A percentile compares a stretch with the other conserved stretches of the same genome.
These are phyloP conservation scores for Collybiopsis luxurians DNA, from an alignment of 768 basidiomycete species.

Conservation along the genomic window DNA sequence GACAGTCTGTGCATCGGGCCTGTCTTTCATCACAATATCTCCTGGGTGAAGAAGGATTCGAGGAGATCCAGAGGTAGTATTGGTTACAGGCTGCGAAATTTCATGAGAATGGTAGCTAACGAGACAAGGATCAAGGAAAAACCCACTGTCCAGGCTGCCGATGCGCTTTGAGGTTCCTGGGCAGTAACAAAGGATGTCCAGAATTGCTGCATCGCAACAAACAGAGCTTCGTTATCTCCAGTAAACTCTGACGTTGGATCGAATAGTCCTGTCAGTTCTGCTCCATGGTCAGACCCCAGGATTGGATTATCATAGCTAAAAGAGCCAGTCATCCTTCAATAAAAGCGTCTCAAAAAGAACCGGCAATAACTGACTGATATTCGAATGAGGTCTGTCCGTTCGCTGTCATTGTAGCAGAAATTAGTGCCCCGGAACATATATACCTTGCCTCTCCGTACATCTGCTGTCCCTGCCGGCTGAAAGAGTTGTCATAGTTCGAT, in stretches of 20 bases:
- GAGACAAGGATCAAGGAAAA: neutral
- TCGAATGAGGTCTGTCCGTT: conserved; percentile 25
- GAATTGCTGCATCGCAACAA: conserved; percentile 35
- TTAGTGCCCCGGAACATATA: conserved; percentile 39
- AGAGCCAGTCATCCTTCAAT: neutral
- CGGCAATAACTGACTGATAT: conserved; percentile 28
- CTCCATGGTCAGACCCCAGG: conserved; percentile 34
- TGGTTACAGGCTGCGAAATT: conserved; percentile 15
- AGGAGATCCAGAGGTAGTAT: neutral
- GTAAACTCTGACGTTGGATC: conserved; percentile 15
- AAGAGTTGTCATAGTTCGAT: conserved; percentile 26
- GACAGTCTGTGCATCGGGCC: neutral
- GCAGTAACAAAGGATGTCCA: conserved; percentile 38
- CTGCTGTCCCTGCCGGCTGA: conserved; percentile 39
- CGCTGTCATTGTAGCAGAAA: conserved; percentile 22
- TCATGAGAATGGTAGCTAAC: too few species aligned
- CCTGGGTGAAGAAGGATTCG: conserved; percentile 1
- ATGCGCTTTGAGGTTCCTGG: conserved; percentile 23
- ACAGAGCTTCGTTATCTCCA: conserved; percentile 26
- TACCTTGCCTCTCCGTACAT: conserved; percentile 46
- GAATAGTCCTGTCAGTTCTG: conserved; percentile 37
- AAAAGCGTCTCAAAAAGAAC: too few species aligned
- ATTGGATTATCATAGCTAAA: conserved; percentile 39
- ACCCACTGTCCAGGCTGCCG: conserved; percentile 28
- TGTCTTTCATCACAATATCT: neutral